Percentiles rank a stretch among this genome's conserved stretches.
Conservation (phyloP, 495 filamentous ascomycete genomes). For the Amorphotheca resinae region DNA sequence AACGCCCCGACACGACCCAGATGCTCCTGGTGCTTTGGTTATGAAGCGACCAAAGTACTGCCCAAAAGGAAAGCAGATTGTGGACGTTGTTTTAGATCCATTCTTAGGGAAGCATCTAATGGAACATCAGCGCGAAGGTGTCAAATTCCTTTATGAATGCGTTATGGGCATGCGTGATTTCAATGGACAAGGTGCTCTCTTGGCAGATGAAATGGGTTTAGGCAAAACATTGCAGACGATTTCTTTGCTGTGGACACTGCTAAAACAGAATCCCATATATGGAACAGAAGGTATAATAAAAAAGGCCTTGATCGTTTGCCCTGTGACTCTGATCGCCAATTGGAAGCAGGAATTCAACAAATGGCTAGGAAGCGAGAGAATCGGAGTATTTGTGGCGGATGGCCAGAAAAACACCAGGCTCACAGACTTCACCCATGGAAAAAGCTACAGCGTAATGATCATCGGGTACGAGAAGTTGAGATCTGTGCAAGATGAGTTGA, state of each 20-base stretch:
- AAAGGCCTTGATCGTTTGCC: constrained; percentile 73
- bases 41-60: constrained; percentile 48
- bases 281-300: constrained; percentile 44
- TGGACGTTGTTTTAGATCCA: constrained; percentile 75
- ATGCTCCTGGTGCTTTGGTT: constrained; percentile 47
- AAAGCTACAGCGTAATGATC: constrained; percentile 65
- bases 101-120: constrained; percentile 53
- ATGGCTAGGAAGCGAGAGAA: constrained; percentile 67
- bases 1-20: constrained; percentile 55
- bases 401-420: constrained; percentile 47
- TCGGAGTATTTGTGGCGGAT: constrained; percentile 64
- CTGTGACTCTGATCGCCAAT: constrained; percentile 67
- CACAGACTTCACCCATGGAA: constrained; percentile 68
- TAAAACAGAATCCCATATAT: constrained; percentile 69
- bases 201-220: constrained; percentile 77
- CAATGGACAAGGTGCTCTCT: constrained; percentile 61
- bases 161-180: constrained; percentile 68
- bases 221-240: constrained; percentile 77
- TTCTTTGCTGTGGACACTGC: constrained; percentile 62
- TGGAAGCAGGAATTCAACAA: constrained; percentile 72
- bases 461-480: constrained; percentile 73
- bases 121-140: constrained; percentile 64
- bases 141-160: constrained; percentile 72
- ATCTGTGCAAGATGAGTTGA: constrained; percentile 53
- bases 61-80: constrained; percentile 54